Conservation (phyloP, 176 grass and related monocot genomes). For the Triticum urartu region DNA sequence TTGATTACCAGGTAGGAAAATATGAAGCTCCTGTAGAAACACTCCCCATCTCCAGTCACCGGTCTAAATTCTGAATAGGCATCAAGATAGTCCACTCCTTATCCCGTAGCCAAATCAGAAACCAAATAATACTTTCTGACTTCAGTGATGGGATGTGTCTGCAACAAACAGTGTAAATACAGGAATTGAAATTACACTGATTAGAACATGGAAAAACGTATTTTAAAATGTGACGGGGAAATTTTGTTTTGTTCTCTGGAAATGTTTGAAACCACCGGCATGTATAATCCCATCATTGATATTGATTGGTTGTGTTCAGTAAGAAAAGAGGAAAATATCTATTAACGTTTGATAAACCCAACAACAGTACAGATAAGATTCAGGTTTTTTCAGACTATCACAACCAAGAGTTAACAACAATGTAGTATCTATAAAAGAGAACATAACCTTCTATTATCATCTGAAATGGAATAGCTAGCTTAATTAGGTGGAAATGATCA, state of each 20-base stretch:
- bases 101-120: too few species aligned
- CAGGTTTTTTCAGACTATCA: background rate
- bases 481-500: background rate
- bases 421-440: constrained; percentile 17
- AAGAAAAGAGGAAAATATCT: background rate
- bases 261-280: constrained; percentile 18
- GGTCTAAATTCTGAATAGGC: constrained; percentile 15
- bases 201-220: background rate
- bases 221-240: background rate
- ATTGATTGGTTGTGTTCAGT: constrained; percentile 1
- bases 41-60: constrained; percentile 38
- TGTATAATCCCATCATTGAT: background rate
- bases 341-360: background rate
- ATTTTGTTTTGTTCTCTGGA: constrained; percentile 1
- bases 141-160: constrained; percentile 18
- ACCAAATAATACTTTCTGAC: background rate
- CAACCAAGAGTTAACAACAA: background rate
- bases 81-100: background rate
- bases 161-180: background rate
- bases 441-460: background rate
- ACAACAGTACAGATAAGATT: background rate
- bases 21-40: constrained; percentile 58
- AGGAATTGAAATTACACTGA: constrained; percentile 13
- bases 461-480: background rate
- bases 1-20: constrained; percentile 44